Evolutionary conservation across 805 yeast species (phyloP).

Genomic region (Nakazawaea holstii): DNA sequence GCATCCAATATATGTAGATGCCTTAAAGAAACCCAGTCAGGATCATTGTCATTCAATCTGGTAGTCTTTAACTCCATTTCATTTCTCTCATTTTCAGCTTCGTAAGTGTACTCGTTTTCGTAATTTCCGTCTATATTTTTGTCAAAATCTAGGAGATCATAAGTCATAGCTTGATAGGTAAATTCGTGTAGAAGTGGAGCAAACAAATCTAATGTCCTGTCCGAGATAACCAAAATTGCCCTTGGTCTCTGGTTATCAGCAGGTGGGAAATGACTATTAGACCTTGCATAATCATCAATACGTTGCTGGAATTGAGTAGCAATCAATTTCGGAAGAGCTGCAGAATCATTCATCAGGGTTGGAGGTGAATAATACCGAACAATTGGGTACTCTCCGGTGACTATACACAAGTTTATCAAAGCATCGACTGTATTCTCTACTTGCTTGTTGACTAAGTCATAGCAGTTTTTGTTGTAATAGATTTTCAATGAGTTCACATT

Average conservation of each 20-base stretch:
- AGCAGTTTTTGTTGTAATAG: slow-evolving; percentile 63
- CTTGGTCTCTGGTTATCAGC: slow-evolving; percentile 49
- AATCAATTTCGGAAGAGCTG: slow-evolving; percentile 58
- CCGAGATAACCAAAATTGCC: slow-evolving; percentile 70
- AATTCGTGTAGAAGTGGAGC: slow-evolving; percentile 89
- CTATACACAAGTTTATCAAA: slow-evolving; percentile 65
- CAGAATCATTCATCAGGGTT: slow-evolving; percentile 45
- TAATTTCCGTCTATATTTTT: slow-evolving; percentile 12
- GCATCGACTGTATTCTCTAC: slow-evolving; percentile 55
- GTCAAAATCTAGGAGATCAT: slow-evolving; percentile 52
- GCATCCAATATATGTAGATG: slow-evolving; percentile 75
- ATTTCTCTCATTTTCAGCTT: slow-evolving; percentile 50
- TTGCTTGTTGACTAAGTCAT: slow-evolving; percentile 53
- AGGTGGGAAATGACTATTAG: slow-evolving; percentile 60
- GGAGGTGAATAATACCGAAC: slow-evolving; percentile 66
- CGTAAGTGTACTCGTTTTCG: slow-evolving; percentile 40
- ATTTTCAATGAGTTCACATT: slow-evolving; percentile 58
- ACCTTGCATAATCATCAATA: slow-evolving; percentile 71
- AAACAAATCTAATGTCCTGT: slow-evolving; percentile 76
- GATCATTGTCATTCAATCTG: slow-evolving; percentile 54
- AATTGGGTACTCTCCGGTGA: slow-evolving; percentile 85
- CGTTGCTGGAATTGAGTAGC: slow-evolving; percentile 68
- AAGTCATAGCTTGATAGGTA: slow-evolving; percentile 86
- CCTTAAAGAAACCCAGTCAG: slow-evolving; percentile 66
- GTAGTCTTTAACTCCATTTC: slow-evolving; percentile 37